Evolutionary conservation across 306 rosid species (phyloP).

Genomic region (Fragaria nilgerrensis): DNA sequence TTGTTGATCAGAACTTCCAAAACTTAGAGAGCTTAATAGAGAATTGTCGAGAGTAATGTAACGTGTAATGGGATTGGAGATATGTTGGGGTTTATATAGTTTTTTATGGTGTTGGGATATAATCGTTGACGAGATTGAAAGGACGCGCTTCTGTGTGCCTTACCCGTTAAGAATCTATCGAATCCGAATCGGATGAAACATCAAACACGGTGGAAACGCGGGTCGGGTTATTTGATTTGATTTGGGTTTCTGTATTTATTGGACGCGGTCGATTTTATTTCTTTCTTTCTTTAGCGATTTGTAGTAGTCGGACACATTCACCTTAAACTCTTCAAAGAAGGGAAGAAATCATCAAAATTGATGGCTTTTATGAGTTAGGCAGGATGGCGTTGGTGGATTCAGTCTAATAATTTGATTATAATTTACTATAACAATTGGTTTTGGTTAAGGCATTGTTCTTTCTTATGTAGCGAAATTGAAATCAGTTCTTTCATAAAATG

Average conservation of each 20-base stretch:
- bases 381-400: not conserved
- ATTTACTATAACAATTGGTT: not conserved
- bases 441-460: too few species aligned
- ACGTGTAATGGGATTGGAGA: not conserved
- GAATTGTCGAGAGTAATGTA: not conserved
- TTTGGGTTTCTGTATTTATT: not conserved
- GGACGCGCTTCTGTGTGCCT: constrained; percentile 9
- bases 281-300: not conserved
- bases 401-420: not conserved
- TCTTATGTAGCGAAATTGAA: too few species aligned
- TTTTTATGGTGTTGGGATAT: not conserved
- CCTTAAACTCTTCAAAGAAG: not conserved
- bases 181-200: not conserved
- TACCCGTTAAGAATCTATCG: not conserved
- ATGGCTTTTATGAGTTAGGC: not conserved
- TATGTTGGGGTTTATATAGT: not conserved
- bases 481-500: too few species aligned
- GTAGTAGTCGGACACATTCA: not conserved
- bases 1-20: constrained; percentile 1
- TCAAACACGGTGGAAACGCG: not conserved
- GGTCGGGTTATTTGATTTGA: not conserved
- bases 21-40: not conserved
- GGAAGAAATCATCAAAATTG: not conserved
- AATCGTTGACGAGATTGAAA: not conserved
- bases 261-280: not conserved